Evolutionary conservation across 2,329 filamentous ascomycete species (phyloP), one percentile per base, ranked within the genome.

Genomic region (Grosmannia serpens): DNA sequence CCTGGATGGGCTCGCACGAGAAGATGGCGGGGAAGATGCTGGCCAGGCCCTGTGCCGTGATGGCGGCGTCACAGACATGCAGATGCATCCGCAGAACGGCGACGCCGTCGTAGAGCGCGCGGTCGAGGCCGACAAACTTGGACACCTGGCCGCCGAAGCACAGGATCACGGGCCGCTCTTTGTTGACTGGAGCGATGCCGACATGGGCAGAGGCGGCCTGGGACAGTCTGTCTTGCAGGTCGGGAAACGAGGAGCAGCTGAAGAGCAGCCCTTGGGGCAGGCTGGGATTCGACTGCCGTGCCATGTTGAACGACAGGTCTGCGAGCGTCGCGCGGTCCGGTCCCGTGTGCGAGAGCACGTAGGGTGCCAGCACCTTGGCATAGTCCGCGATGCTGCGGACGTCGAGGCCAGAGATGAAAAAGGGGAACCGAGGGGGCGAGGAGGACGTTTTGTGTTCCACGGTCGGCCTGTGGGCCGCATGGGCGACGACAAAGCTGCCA

Each of bases 1-100:
- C 66, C 0, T 51, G 10, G 11, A 70, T 59, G 0, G 67, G 64
- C 0, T 60, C 33, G 0, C 53, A 47, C 22, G 65, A 38, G 58
- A 74, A 73, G n/a, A 74, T 67, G 7, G 33, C 58, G 0, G 71
- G 71, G 46, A 61, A 68, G 27, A 75, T 68, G 57, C 64, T 65
- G 0, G 24, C 57, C 1, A 61, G 17, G 0, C 70, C 70, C 0
- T 67, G 56, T 0, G 60, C 58, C 2, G 8, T 27, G 13, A 55
- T 26, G 1, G 59, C 53, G 0, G 11, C n/a, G 31, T 70, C 59
- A 55, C 63, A 65, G 0, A 60, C 49, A 35, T 69, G 62, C 0
- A 71, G 57, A 51, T 71, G 60, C 0, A 44, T 27, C 0, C 66
- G 66, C 0, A 75, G 52, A 0, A 70, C 6, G 0, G 31, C 22